Evolutionary conservation across 2,329 filamentous ascomycete genomes (phyloP).

Genomic region (Neopestalotiopsis rosae): DNA sequence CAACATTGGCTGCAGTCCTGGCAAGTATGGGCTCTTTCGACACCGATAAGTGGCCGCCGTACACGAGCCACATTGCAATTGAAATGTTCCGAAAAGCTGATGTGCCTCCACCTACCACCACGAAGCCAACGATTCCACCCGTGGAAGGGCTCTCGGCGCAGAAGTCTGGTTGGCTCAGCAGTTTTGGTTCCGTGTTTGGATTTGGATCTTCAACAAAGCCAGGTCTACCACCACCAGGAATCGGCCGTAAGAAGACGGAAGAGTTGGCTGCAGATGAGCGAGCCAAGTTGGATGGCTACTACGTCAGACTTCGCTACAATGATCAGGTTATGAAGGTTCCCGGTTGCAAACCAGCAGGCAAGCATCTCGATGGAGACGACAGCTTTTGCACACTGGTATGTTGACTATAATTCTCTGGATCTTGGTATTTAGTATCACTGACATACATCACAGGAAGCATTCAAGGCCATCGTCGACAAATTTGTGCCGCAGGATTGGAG

Average conservation of each 20-base stretch:
- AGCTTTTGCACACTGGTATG: conserved; percentile 87
- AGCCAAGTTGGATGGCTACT: conserved; percentile 73
- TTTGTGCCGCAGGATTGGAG: conserved; percentile 85
- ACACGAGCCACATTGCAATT: conserved; percentile 88
- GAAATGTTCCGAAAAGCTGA: conserved; percentile 77
- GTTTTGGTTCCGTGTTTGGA: conserved; percentile 34
- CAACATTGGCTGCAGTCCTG: conserved; percentile 82
- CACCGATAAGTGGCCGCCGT: conserved; percentile 82
- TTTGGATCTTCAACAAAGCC: conserved; percentile 27
- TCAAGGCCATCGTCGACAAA: conserved; percentile 91
- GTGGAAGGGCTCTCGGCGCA: conserved; percentile 14
- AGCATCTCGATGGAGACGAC: conserved; percentile 85
- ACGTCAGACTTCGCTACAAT: conserved; percentile 90
- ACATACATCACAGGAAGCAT: conserved; percentile 66
- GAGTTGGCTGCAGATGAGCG: conserved; percentile 64
- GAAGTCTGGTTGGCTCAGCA: conserved; percentile 37
- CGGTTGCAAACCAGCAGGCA: conserved; percentile 76
- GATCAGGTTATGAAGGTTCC: conserved; percentile 82
- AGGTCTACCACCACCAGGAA: conserved; percentile 46
- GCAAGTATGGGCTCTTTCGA: conserved; percentile 81
- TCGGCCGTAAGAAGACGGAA: conserved; percentile 64
- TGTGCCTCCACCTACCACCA: conserved; percentile 20
- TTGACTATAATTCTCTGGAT: not conserved
- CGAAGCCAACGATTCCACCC: conserved; percentile 22
- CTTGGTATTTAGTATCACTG: conserved; percentile 8